Evolutionary conservation across 2,329 filamentous ascomycete species (phyloP), one percentile per base, ranked within the genome.

Genomic region (Aspergillus texensis): DNA sequence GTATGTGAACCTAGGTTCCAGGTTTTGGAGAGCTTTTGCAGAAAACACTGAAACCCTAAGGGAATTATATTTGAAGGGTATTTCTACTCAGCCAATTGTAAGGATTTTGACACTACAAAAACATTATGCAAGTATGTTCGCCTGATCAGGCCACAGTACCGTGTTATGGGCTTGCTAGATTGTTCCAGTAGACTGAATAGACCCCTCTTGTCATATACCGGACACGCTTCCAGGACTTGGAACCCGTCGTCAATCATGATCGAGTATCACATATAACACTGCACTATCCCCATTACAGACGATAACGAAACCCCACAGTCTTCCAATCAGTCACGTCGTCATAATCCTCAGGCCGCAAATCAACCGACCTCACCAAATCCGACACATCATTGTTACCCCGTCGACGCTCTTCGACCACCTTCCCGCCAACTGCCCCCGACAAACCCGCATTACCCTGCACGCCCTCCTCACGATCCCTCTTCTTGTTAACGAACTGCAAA

Each of bases 301-400:
- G 81, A 73, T 89, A 89, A 48, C 86, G 81, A 65, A 89, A 89
- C 0, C 86, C 87, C 21, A 81, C 72, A 1, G 81, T 86, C 43
- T 87, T 81, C 83, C 85, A 87, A 68, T 89, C 87, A 2, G 87
- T 88, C 2, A 84, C 74, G 71, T 89, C 86, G 24, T 87, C 84
- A 62, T 86, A 84, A 62, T 84, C 83, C 59, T 81, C 79, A 0
- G 80, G 76, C 21, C 76, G 73, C 26, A 84, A 69, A 56, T 79
- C 76, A 0, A 80, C 72, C 34, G 60, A 62, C 9, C 63, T 66
- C 21, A 71, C 67, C 60, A 71, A 62, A 12, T 68, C 68, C 74
- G 74, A 71, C 14, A 77, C 69, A 21, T 80, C 69, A 1, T 76
- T 77, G 8, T 74, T 74, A 1, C 75, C 77, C 3, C 82, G 78